phyloP scores from a whole-genome alignment of 192 early-diverging fungal genomes.

The Jimgerdemannia lactiflua region DNA sequence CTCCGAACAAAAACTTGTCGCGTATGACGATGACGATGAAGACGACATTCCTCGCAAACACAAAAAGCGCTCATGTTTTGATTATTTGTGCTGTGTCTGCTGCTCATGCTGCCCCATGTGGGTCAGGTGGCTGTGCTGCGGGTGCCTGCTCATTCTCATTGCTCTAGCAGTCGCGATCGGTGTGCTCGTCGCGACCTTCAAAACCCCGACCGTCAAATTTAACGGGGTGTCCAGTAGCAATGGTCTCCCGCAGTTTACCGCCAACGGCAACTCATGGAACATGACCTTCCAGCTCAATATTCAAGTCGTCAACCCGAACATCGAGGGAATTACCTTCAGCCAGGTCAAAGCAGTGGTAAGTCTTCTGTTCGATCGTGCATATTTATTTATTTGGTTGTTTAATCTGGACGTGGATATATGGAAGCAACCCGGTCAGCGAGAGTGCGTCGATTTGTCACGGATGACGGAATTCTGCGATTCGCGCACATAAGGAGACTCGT shows the following conservation, averaged over 20 bases:
- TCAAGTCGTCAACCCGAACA: constrained; percentile 23
- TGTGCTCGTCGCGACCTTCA: constrained; percentile 27
- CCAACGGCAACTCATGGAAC: constrained; percentile 12
- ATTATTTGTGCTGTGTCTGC: constrained; percentile 28
- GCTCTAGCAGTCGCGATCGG: constrained; percentile 12
- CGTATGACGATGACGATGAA: no score
- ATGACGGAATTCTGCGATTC: no score
- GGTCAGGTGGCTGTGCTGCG: constrained; percentile 15
- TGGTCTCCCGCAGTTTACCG: constrained; percentile 5
- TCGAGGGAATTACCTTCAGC: constrained; percentile 20
- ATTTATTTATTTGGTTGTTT: no score
- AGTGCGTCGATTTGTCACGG: no score
- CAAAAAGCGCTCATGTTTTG: constrained; percentile 10
- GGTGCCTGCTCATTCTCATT: constrained; percentile 7
- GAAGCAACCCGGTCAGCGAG: no score
- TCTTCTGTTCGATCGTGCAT: neutral
- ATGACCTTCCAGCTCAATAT: constrained; percentile 23
- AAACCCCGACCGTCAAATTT: constrained; percentile 22
- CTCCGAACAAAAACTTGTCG: no score
- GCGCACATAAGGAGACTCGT: no score
- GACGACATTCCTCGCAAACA: no score
- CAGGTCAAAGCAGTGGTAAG: constrained; percentile 23
- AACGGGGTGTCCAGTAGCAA: constrained; percentile 15
- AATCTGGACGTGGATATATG: no score
- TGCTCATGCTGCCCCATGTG: constrained; percentile 29